These are phyloP conservation scores for Musa beccarii DNA, from an alignment of 176 grass and related monocot genomes.

Conservation along the genomic window DNA sequence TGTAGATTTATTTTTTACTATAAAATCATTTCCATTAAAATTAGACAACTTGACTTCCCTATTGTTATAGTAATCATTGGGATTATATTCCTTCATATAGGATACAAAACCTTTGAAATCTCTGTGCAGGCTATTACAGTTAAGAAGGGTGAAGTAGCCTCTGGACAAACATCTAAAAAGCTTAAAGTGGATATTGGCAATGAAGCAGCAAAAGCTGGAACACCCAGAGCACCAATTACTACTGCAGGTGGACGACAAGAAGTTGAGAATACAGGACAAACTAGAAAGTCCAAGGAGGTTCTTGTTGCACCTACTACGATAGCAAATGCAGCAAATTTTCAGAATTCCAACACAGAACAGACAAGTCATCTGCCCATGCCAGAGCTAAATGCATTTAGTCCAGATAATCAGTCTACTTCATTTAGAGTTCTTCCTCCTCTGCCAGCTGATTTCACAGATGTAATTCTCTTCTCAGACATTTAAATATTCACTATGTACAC, in stretches of 20 bases:
- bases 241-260: constrained; percentile 21
- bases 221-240: constrained; percentile 12
- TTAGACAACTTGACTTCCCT: no score
- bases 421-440: constrained; percentile 92
- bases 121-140: constrained; percentile 37
- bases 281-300: constrained; percentile 31
- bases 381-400: constrained; percentile 50
- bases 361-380: constrained; percentile 25
- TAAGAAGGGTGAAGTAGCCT: constrained; percentile 35
- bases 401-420: constrained; percentile 71
- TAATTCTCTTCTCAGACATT: constrained; percentile 37
- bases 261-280: constrained; percentile 33
- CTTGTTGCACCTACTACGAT: constrained; percentile 36
- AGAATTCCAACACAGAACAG: constrained; percentile 38
- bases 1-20: no score
- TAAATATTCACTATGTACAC: constrained; percentile 11
- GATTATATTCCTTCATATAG: neutral
- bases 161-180: constrained; percentile 26
- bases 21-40: no score
- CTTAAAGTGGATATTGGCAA: constrained; percentile 21
- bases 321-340: constrained; percentile 25
- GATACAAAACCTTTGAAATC: neutral
- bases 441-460: constrained; percentile 64
- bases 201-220: constrained; percentile 27
- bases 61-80: neutral